phyloP scores from a whole-genome alignment of 306 rosid species.

The Abrus pulchellus region DNA sequence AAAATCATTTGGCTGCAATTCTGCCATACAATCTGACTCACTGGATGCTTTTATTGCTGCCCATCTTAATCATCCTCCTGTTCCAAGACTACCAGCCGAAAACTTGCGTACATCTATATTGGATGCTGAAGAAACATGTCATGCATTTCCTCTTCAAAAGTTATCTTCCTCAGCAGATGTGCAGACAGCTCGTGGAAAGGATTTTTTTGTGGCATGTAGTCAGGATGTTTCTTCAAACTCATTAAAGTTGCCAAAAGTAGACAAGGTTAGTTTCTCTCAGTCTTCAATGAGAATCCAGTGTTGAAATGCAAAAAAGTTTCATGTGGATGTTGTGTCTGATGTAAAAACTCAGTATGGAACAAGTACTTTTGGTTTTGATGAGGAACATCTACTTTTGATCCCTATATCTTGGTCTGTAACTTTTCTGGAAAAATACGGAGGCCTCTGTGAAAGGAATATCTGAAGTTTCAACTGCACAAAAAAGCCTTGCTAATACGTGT shows the following conservation, averaged over 20 bases:
- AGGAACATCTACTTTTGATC: no score
- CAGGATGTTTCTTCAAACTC: slow-evolving; percentile 58
- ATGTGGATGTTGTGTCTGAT: slow-evolving; percentile 20
- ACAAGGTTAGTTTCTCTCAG: slow-evolving; percentile 64
- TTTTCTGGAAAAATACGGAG: slow-evolving; percentile 6
- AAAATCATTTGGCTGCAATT: slow-evolving; percentile 49
- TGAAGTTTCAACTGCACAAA: slow-evolving; percentile 35
- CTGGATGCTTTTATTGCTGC: slow-evolving; percentile 68
- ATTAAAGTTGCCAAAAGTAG: slow-evolving; percentile 55
- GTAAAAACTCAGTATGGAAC: background rate
- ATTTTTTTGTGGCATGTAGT: slow-evolving; percentile 45
- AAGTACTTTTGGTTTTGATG: background rate
- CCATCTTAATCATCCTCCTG: slow-evolving; percentile 50
- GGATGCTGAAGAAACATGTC: slow-evolving; percentile 93
- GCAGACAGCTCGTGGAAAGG: slow-evolving; percentile 53
- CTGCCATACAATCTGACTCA: slow-evolving; percentile 64
- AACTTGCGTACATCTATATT: slow-evolving; percentile 69
- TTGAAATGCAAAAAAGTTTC: slow-evolving; percentile 20
- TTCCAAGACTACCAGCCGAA: slow-evolving; percentile 56
- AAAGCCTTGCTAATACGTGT: background rate
- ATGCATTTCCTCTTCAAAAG: slow-evolving; percentile 74
- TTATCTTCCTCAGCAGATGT: slow-evolving; percentile 54
- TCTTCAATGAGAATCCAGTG: slow-evolving; percentile 30
- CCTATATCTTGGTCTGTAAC: background rate
- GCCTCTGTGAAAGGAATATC: background rate